Conservation (phyloP, 164 flowering plant genomes). For the Litsea cubeba region DNA sequence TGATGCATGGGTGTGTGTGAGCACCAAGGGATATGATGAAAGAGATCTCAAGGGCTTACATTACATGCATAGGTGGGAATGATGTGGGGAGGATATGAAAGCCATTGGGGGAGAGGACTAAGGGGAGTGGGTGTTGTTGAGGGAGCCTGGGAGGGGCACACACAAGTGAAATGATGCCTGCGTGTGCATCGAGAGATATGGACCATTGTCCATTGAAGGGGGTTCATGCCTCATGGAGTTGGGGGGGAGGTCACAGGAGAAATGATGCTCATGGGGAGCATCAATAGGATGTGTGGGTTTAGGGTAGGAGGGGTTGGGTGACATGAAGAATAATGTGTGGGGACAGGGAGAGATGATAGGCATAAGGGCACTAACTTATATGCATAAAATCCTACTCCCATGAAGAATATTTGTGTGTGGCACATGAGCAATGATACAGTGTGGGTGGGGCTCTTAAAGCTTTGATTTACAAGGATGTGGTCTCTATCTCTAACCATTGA, state of each 20-base stretch:
- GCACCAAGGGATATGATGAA: conserved; percentile 16
- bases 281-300: background rate
- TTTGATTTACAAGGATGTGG: background rate
- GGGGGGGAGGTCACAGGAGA: conserved; percentile 3
- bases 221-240: background rate
- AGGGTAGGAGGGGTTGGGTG: background rate
- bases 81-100: background rate
- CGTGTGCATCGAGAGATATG: conserved; percentile 13
- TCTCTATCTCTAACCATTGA: background rate
- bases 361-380: conserved; percentile 12
- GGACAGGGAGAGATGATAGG: background rate
- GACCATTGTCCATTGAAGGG: background rate
- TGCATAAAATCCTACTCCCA: background rate
- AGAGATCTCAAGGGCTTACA: background rate
- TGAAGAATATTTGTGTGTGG: background rate
- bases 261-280: conserved; percentile 9
- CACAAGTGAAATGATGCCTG: conserved; percentile 15
- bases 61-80: conserved; percentile 1
- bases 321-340: conserved; percentile 10
- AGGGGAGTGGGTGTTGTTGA: background rate
- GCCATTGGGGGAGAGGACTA: background rate
- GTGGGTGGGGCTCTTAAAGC: background rate
- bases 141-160: background rate
- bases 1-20: conserved; percentile 11
- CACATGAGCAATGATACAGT: conserved; percentile 18